Evolutionary conservation across 2,329 filamentous ascomycete genomes (phyloP).

Genomic region (Aureobasidium sp.): DNA sequence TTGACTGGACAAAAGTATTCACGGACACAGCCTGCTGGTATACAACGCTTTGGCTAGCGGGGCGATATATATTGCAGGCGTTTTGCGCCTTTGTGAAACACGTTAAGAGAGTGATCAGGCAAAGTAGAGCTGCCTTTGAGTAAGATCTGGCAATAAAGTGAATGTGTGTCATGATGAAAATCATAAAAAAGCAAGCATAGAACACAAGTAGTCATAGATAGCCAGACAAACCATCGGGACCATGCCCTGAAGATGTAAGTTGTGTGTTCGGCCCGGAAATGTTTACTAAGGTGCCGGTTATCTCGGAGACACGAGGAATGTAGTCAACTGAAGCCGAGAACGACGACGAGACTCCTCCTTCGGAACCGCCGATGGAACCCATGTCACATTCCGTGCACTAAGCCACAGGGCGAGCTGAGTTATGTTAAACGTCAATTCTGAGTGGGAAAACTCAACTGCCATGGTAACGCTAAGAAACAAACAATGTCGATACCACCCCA

Average conservation of each 20-base stretch:
- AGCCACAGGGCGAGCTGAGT: neutral
- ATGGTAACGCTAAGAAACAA: neutral
- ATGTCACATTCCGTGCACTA: neutral
- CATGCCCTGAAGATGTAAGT: neutral
- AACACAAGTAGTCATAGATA: neutral
- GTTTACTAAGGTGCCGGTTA: neutral
- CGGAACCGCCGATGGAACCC: neutral
- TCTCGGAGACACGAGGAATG: neutral
- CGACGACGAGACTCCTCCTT: neutral
- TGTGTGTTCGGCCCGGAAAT: neutral
- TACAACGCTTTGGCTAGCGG: slow-evolving; percentile 13
- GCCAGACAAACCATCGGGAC: too few species aligned
- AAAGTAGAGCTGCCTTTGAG: neutral
- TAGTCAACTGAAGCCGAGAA: neutral
- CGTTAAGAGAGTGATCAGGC: neutral
- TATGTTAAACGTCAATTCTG: neutral
- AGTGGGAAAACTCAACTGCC: neutral
- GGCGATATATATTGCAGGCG: slow-evolving; percentile 1
- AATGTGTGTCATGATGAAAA: neutral
- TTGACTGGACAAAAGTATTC: slow-evolving; percentile 20
- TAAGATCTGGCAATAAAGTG: neutral
- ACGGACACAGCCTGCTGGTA: slow-evolving; percentile 23
- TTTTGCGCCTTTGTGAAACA: neutral
- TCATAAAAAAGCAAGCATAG: neutral
- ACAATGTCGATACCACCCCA: neutral